phyloP scores from a whole-genome alignment of 345 rosid genomes.

The Camelina hispida region DNA sequence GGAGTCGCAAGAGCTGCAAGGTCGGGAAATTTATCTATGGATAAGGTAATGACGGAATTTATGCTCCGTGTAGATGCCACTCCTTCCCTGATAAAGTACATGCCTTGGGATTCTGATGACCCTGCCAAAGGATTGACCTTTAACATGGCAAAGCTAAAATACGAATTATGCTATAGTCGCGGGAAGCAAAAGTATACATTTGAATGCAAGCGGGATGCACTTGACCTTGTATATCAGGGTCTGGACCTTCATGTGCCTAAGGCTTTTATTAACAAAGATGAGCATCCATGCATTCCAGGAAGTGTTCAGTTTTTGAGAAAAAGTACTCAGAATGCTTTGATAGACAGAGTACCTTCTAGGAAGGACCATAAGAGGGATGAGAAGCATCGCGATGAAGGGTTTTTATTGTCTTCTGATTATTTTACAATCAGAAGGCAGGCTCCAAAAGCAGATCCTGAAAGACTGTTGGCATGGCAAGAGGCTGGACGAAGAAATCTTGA shows the following conservation, averaged over 20 bases:
- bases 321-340: slow-evolving; percentile 60
- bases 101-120: slow-evolving; percentile 86
- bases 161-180: slow-evolving; percentile 79
- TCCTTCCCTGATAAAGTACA: slow-evolving; percentile 70
- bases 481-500: slow-evolving; percentile 95
- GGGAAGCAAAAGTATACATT: slow-evolving; percentile 92
- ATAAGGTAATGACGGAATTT: slow-evolving; percentile 96
- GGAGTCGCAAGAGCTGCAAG: slow-evolving; percentile 80
- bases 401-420: slow-evolving; percentile 88
- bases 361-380: slow-evolving; percentile 57
- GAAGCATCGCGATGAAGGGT: slow-evolving; percentile 89
- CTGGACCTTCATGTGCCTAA: slow-evolving; percentile 88
- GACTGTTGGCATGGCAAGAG: slow-evolving; percentile 97
- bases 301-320: slow-evolving; percentile 61
- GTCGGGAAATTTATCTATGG: slow-evolving; percentile 93
- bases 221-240: slow-evolving; percentile 97
- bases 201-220: slow-evolving; percentile 86
- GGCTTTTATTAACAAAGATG: slow-evolving; percentile 67
- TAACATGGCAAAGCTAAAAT: slow-evolving; percentile 81
- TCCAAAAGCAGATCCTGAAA: slow-evolving; percentile 88
- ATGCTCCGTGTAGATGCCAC: slow-evolving; percentile 88
- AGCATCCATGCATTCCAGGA: slow-evolving; percentile 53
- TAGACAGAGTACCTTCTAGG: slow-evolving; percentile 71
- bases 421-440: slow-evolving; percentile 96
- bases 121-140: slow-evolving; percentile 92